A percentile compares a stretch with the other conserved stretches of the same genome.
Evolutionary conservation across 2,329 filamentous ascomycete genomes (phyloP).

Genomic region (Pseudohalonectria lignicola): DNA sequence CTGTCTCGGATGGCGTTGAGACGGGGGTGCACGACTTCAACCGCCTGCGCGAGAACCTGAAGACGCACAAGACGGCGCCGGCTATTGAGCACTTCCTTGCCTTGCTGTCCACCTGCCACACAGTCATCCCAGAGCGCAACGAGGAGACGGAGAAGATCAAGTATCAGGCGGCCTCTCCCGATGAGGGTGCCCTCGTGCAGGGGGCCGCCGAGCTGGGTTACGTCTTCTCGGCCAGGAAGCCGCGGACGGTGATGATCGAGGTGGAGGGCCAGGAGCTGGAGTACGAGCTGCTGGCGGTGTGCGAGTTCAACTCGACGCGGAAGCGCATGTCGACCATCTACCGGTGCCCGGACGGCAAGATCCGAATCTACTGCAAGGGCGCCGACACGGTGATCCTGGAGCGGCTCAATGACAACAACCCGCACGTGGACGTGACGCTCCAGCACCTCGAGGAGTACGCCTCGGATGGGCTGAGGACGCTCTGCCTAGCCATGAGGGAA

Average conservation of each 20-base stretch:
- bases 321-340: constrained; percentile 98
- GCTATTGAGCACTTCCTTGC: constrained; percentile 72
- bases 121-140: constrained; percentile 84
- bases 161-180: constrained; percentile 94
- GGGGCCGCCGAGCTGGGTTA: constrained; percentile 81
- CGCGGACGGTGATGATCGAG: constrained; percentile 74
- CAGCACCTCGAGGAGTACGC: constrained; percentile 98
- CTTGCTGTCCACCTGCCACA: constrained; percentile 84
- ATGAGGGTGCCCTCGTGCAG: constrained; percentile 93
- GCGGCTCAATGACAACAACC: constrained; percentile 71
- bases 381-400: constrained; percentile 97
- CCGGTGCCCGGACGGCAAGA: constrained; percentile 89
- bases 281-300: constrained; percentile 91
- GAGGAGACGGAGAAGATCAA: constrained; percentile 76
- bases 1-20: constrained; percentile 65
- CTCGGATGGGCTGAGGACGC: constrained; percentile 85
- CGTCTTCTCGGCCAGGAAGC: constrained; percentile 82
- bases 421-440: constrained; percentile 79
- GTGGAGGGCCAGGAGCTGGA: constrained; percentile 62
- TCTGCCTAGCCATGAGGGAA: constrained; percentile 92
- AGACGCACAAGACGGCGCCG: constrained; percentile 37
- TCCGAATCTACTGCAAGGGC: constrained; percentile 89
- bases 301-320: constrained; percentile 95
- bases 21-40: constrained; percentile 79
- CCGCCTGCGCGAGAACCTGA: constrained; percentile 58